Percentiles rank a stretch among this genome's conserved stretches.
These are phyloP conservation scores for Claviceps spartinae DNA, from an alignment of 2,329 filamentous ascomycete species.

Conservation along the genomic window DNA sequence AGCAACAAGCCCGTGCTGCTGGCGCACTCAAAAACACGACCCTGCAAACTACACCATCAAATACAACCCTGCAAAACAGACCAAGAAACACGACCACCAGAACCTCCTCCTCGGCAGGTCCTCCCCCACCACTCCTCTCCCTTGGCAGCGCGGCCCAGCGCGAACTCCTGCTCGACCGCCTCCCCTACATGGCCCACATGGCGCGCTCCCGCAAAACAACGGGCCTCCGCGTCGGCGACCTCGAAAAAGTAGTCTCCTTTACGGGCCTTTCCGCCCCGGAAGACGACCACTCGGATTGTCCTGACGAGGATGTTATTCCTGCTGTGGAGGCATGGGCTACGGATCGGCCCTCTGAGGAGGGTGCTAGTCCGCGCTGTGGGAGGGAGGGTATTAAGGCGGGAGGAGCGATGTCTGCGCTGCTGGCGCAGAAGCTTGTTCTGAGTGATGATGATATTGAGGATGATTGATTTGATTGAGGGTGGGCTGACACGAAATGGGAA, in stretches of 20 bases:
- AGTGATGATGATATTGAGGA: constrained; percentile 77
- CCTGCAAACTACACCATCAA: not conserved
- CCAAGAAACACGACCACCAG: too few relatives aligned
- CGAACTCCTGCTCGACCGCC: constrained; percentile 69
- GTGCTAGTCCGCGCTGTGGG: constrained; percentile 33
- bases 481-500: too few relatives aligned
- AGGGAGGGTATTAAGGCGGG: constrained; percentile 23
- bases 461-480: constrained; percentile 20
- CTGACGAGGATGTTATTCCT: constrained; percentile 28
- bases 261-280: constrained; percentile 39
- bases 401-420: constrained; percentile 25
- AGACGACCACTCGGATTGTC: constrained; percentile 17
- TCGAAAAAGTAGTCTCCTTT: constrained; percentile 58
- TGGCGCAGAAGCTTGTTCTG: constrained; percentile 54
- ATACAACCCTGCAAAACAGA: too few relatives aligned
- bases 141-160: constrained; percentile 52
- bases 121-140: constrained; percentile 30
- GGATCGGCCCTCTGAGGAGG: constrained; percentile 43
- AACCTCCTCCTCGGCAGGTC: constrained; percentile 1
- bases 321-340: constrained; percentile 44
- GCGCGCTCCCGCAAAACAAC: constrained; percentile 27
- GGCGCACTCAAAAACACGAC: not conserved
- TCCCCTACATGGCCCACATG: constrained; percentile 75
- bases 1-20: constrained; percentile 13
- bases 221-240: constrained; percentile 34